Base-by-base conservation (phyloP, 2,329 filamentous ascomycete species). In the Plectosphaerella sp. region DNA sequence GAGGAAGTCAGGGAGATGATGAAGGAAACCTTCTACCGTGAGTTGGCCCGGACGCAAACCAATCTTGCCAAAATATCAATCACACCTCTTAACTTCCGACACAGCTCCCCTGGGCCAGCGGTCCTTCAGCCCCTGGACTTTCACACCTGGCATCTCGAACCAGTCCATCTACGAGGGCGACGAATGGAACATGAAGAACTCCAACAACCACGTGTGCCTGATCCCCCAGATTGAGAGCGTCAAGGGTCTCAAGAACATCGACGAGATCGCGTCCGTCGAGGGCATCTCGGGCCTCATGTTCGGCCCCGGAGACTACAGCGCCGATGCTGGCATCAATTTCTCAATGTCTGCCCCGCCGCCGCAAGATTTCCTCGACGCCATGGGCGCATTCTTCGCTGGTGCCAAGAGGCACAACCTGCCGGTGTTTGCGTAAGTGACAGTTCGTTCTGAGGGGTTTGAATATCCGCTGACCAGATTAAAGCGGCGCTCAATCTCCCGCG, bases 201-300 rank as follows among this genome's bases (percentile, higher is more conserved):
- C 56, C n/a, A 62, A 62, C 52, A 53, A 52, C 7, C 59, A 61
- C 54, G 52, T 61, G 49, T 50, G 48, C 47, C 16, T 61, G 14
- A 59, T 62, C 46, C 49, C 60, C 45, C 60, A 62, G 54, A 57
- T 55, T 16, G 52, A 57, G 42, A 57, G 54, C 41, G 58, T 62
- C 47, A 56, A 62, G 55, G 59, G 57, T 18, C 9, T 62, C n/a
- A 52, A 57, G 43, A 62, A 61, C 51, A 25, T 58, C 2, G 58
- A 59, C 14, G 60, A 61, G 51, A 62, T 62, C 20, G 60, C 60
- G 7, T 51, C 56, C 36, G 45, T 50, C 45, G 50, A 52, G 42
- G 56, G 52, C 16, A 50, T 58, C 37, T 41, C 47, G 15, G 49
- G n/a, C n/a, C 25, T 55, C 12, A 55, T 61, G 58, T 59, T 60